phyloP scores from a whole-genome alignment of 2,329 filamentous ascomycete genomes.

The Cercospora berteroae region DNA sequence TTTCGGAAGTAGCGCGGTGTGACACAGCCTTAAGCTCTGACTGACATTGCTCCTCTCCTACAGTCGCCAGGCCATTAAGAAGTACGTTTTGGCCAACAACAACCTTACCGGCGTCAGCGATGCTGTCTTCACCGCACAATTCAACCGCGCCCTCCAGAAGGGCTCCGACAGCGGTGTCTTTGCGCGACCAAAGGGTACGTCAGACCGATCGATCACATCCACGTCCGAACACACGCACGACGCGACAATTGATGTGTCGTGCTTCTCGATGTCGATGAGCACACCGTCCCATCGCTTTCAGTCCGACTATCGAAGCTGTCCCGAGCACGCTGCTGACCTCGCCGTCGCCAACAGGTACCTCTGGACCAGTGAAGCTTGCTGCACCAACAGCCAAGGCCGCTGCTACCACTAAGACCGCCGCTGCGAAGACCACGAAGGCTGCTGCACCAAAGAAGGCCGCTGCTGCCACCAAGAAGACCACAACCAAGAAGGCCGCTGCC shows the following conservation, averaged over 20 bases:
- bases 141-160: conserved; percentile 79
- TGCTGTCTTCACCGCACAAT: conserved; percentile 66
- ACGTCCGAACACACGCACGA: conserved; percentile 14
- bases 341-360: conserved; percentile 59
- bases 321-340: conserved; percentile 28
- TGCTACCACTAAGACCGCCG: conserved; percentile 46
- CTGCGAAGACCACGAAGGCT: conserved; percentile 41
- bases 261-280: conserved; percentile 12
- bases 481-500: conserved; percentile 43
- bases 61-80: conserved; percentile 71
- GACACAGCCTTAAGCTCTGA: conserved; percentile 22
- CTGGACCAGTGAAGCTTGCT: conserved; percentile 82
- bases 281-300: conserved; percentile 8
- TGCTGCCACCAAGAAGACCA: conserved; percentile 34
- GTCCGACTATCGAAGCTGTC: conserved; percentile 3
- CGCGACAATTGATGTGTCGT: conserved; percentile 12
- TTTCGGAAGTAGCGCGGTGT: conserved; percentile 17
- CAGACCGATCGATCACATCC: conserved; percentile 28
- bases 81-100: conserved; percentile 72
- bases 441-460: conserved; percentile 52
- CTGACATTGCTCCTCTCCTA: conserved; percentile 30
- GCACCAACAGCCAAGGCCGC: conserved; percentile 35
- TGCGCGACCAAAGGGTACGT: conserved; percentile 83
- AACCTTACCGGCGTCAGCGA: conserved; percentile 55
- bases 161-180: conserved; percentile 87